These are phyloP conservation scores for Fraxinus cuspidata DNA, from an alignment of 257 asterid genomes.

Conservation along the genomic window DNA sequence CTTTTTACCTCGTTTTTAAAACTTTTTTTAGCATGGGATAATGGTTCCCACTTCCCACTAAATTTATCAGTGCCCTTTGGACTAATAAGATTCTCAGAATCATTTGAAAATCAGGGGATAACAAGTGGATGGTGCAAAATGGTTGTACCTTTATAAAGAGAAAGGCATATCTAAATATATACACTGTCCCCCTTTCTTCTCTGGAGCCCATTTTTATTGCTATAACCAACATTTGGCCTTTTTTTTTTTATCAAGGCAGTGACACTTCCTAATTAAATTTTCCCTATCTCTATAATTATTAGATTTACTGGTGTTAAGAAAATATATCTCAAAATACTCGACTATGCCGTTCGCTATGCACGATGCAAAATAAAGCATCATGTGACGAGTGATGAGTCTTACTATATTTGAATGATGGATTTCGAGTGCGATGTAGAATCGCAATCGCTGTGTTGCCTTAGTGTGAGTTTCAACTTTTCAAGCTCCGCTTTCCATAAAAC, in stretches of 20 bases:
- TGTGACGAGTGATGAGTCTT: no score
- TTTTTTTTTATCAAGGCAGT: slow-evolving; percentile 3
- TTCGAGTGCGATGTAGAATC: no score
- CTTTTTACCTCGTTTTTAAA: no score
- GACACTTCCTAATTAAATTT: slow-evolving; percentile 30
- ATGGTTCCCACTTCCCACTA: no score
- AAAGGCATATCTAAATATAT: slow-evolving; percentile 1
- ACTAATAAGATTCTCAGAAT: slow-evolving; percentile 33
- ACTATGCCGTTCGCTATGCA: no score
- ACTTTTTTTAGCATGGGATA: no score
- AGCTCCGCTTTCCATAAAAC: not conserved
- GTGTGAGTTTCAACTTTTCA: not conserved
- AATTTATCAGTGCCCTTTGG: slow-evolving; percentile 25
- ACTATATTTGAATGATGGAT: no score
- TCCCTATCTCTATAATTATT: not conserved
- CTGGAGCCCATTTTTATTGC: not conserved
- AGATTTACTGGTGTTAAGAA: not conserved
- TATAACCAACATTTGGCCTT: slow-evolving; percentile 13
- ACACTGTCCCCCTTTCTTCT: slow-evolving; percentile 11
- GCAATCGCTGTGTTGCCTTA: no score
- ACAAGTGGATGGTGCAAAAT: slow-evolving; percentile 40
- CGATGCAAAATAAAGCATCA: no score
- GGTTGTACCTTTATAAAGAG: slow-evolving; percentile 26
- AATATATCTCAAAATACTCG: no score
- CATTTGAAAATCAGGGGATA: slow-evolving; percentile 10